Conservation (phyloP, 108 stramenopile genomes). For the Fistulifera pelliculosa region DNA sequence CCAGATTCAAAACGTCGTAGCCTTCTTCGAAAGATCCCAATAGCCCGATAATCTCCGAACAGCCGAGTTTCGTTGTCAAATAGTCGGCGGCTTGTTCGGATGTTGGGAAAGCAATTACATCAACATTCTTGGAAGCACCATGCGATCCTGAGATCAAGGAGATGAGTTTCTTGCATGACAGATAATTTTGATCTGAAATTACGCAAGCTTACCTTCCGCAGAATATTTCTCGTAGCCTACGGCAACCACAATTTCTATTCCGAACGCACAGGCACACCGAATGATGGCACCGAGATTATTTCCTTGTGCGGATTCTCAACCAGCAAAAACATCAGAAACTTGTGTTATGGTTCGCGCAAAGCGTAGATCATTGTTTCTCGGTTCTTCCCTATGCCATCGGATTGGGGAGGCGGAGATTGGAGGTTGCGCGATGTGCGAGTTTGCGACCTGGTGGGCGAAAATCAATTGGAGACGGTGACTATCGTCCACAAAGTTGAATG, state of each 20-base stretch:
- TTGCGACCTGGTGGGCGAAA: too few relatives aligned
- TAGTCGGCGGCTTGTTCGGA: constrained; percentile 32
- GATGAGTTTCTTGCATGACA: too few relatives aligned
- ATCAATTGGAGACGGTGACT: too few relatives aligned
- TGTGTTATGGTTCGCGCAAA: not conserved
- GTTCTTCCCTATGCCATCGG: too few relatives aligned
- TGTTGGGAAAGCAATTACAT: constrained; percentile 57
- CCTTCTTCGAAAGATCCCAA: constrained; percentile 12
- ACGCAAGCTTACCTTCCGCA: constrained; percentile 5
- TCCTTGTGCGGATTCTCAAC: constrained; percentile 64
- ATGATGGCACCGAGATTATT: constrained; percentile 73
- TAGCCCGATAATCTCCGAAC: constrained; percentile 11
- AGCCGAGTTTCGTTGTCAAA: constrained; percentile 6
- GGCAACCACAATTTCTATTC: constrained; percentile 43
- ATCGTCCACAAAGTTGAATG: too few relatives aligned
- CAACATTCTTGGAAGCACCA: constrained; percentile 60
- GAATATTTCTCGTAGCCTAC: constrained; percentile 51
- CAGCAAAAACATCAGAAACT: constrained; percentile 29
- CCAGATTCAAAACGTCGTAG: constrained; percentile 10
- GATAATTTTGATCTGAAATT: too few relatives aligned
- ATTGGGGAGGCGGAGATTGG: too few relatives aligned
- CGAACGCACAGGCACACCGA: constrained; percentile 76
- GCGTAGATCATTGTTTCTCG: too few relatives aligned
- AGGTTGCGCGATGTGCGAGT: too few relatives aligned
- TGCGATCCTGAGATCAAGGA: constrained; percentile 50